Percentiles rank a stretch among this genome's conserved stretches.
These are phyloP conservation scores for Apiospora aurea DNA, from an alignment of 2,329 filamentous ascomycete species.

Conservation along the genomic window DNA sequence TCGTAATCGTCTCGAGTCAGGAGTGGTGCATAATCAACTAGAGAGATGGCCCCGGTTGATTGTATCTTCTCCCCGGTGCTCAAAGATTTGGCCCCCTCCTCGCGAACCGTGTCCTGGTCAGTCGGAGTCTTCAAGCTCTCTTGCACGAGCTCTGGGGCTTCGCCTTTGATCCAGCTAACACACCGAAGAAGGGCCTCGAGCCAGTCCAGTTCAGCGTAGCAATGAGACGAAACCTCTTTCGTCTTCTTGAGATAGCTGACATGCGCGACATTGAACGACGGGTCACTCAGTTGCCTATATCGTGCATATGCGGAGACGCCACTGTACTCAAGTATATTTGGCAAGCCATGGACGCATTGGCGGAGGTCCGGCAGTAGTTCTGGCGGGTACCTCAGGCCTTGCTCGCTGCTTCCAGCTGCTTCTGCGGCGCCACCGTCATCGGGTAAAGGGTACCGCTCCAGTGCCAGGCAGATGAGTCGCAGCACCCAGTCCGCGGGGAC, in stretches of 20 bases:
- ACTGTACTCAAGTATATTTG: not conserved
- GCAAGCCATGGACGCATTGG: not conserved
- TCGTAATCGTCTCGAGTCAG: constrained; percentile 5
- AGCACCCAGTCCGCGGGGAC: constrained; percentile 2
- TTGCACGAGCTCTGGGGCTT: not conserved
- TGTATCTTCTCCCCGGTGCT: not conserved
- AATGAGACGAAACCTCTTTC: not conserved
- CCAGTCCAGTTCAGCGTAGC: constrained; percentile 22
- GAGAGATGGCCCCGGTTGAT: not conserved
- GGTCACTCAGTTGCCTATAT: not conserved
- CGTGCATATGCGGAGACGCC: not conserved
- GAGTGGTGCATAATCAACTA: not conserved
- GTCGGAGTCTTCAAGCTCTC: not conserved
- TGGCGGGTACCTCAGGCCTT: not conserved
- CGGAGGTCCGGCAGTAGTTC: not conserved
- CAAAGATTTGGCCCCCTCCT: not conserved
- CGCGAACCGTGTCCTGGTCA: not conserved
- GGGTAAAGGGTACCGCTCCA: not conserved
- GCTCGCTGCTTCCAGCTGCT: not conserved
- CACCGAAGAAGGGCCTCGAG: constrained; percentile 20
- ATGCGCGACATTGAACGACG: not conserved
- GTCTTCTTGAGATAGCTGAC: constrained; percentile 8
- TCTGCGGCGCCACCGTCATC: not conserved
- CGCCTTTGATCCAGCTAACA: constrained; percentile 22
- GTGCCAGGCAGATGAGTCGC: not conserved